Evolutionary conservation across 352 stramenopile species (phyloP).

Genomic region (Pythium rishiriense): DNA sequence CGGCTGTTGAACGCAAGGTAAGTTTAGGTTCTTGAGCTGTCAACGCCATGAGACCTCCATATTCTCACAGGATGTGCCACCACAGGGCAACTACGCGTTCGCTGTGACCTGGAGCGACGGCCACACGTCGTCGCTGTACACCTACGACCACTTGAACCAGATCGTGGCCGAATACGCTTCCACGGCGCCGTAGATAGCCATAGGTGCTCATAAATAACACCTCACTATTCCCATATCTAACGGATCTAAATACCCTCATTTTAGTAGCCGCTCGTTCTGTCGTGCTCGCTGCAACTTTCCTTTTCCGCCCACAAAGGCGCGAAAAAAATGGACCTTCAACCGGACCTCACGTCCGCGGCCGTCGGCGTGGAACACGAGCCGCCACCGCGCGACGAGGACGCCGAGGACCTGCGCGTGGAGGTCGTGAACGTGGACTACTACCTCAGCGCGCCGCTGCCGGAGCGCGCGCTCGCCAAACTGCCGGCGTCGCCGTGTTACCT

Average conservation of each 20-base stretch:
- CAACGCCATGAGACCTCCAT: not conserved
- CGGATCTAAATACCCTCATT: not conserved
- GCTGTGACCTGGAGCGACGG: conserved; percentile 97
- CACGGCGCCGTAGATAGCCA: not conserved
- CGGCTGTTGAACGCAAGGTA: conserved; percentile 82
- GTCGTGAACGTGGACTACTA: conserved; percentile 85
- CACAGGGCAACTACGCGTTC: conserved; percentile 96
- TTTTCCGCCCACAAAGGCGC: not conserved
- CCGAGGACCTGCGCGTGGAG: conserved; percentile 65
- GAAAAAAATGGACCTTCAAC: conserved; percentile 10
- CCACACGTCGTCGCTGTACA: conserved; percentile 96
- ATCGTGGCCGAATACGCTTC: conserved; percentile 48
- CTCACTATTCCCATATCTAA: conserved; percentile 10
- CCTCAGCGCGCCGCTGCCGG: conserved; percentile 64
- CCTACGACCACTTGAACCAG: conserved; percentile 86
- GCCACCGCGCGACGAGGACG: conserved; percentile 3
- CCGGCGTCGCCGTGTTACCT: conserved; percentile 68
- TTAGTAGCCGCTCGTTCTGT: not conserved
- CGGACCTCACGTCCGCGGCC: not conserved
- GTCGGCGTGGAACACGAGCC: not conserved
- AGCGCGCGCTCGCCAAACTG: conserved; percentile 40
- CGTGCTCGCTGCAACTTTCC: conserved; percentile 5
- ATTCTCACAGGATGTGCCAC: conserved; percentile 11
- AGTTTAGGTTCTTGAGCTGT: too few relatives aligned
- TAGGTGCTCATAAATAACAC: conserved; percentile 13